Evolutionary conservation across 306 rosid genomes (phyloP).

Genomic region (Vicia villosa): DNA sequence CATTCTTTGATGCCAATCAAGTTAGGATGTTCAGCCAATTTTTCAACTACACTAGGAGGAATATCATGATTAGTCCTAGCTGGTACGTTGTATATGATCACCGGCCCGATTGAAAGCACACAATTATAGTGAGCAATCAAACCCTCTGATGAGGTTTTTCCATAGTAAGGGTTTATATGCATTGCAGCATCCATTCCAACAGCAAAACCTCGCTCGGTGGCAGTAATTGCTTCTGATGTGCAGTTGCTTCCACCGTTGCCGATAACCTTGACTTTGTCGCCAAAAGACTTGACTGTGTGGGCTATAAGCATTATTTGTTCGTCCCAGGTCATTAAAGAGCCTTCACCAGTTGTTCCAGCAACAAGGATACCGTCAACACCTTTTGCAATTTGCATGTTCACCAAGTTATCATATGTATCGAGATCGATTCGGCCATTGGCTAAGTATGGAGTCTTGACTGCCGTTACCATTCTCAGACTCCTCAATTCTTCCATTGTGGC

Average conservation of each 20-base stretch:
- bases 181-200: conserved; percentile 97
- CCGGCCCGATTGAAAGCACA: conserved; percentile 76
- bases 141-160: conserved; percentile 82
- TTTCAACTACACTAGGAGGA: conserved; percentile 61
- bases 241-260: conserved; percentile 91
- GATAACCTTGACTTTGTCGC: conserved; percentile 73
- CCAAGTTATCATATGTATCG: conserved; percentile 81
- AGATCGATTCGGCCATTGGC: conserved; percentile 81
- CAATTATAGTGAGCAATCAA: conserved; percentile 66
- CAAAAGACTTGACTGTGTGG: conserved; percentile 77
- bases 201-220: conserved; percentile 78
- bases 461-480: conserved; percentile 73
- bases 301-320: conserved; percentile 92
- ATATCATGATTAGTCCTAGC: conserved; percentile 80
- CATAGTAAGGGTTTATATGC: conserved; percentile 91
- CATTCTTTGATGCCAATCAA: conserved; percentile 91
- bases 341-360: conserved; percentile 93
- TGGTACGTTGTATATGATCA: conserved; percentile 89
- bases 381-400: conserved; percentile 62
- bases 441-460: conserved; percentile 85
- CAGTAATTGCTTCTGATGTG: conserved; percentile 85
- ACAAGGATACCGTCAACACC: conserved; percentile 82
- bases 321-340: conserved; percentile 93
- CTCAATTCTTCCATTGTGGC: conserved; percentile 65
- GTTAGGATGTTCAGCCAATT: conserved; percentile 52